Evolutionary conservation across 768 basidiomycete genomes (phyloP).

Genomic region (Pulveroboletus frians): DNA sequence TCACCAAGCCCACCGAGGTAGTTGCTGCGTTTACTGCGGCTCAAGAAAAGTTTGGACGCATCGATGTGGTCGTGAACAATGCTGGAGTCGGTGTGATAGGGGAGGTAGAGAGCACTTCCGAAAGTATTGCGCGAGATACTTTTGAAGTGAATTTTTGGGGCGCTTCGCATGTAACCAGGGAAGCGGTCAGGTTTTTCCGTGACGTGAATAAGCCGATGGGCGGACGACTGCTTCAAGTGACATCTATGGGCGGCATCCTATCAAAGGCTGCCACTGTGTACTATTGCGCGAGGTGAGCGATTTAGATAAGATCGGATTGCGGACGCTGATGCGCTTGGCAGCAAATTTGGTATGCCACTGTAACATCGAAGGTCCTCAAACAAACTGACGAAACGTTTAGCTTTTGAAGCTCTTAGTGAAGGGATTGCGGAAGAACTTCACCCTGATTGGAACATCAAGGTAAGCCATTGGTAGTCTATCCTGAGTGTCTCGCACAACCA

Average conservation of each 20-base stretch:
- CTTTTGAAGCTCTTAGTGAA: constrained; percentile 9
- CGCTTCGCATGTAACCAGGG: constrained; percentile 36
- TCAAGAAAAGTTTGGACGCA: too few species aligned
- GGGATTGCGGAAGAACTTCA: too few species aligned
- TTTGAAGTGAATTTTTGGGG: too few species aligned
- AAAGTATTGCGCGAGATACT: constrained; percentile 29
- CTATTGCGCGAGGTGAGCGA: constrained; percentile 22
- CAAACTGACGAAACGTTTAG: not conserved
- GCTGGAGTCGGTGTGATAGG: constrained; percentile 21
- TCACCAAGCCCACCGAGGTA: constrained; percentile 28
- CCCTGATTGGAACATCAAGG: too few species aligned
- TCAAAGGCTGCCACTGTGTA: constrained; percentile 8
- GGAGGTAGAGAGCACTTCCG: constrained; percentile 34
- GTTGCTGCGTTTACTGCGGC: too few species aligned
- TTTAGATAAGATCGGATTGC: not conserved
- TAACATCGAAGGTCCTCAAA: not conserved
- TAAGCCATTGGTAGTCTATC: too few species aligned
- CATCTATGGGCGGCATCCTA: constrained; percentile 28
- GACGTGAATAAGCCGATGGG: constrained; percentile 31
- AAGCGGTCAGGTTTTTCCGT: constrained; percentile 27
- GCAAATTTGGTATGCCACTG: constrained; percentile 14
- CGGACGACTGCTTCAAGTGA: constrained; percentile 15
- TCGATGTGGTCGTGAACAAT: too few species aligned
- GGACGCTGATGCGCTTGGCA: not conserved
- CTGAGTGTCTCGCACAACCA: too few species aligned